These are phyloP conservation scores for Cynara cardunculus DNA, from an alignment of 129 eudicot genomes.

Conservation along the genomic window DNA sequence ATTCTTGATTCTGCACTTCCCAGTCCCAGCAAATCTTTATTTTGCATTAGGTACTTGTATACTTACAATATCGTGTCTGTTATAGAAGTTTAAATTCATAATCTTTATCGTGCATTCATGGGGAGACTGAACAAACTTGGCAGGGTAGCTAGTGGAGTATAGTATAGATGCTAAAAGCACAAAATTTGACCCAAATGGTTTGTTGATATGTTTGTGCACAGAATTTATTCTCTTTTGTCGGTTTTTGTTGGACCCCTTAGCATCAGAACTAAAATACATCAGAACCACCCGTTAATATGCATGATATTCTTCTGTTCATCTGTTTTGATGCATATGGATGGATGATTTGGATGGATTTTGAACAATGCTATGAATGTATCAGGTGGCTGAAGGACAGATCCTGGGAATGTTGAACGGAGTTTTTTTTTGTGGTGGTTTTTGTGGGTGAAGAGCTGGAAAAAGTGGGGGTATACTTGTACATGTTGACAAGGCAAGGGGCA, in stretches of 20 bases:
- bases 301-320: neutral
- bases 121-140: neutral
- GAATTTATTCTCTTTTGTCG: neutral
- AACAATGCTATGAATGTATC: slow-evolving; percentile 16
- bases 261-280: no score
- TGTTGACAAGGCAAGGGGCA: neutral
- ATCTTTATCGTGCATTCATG: neutral
- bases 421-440: neutral
- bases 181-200: neutral
- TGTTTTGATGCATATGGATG: neutral
- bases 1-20: slow-evolving; percentile 15
- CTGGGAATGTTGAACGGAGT: neutral
- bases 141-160: neutral
- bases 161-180: neutral
- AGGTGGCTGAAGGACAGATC: slow-evolving; percentile 15
- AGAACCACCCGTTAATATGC: neutral
- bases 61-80: slow-evolving; percentile 7
- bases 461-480: neutral
- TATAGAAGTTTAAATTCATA: neutral
- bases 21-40: neutral
- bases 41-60: slow-evolving; percentile 21
- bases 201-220: neutral
- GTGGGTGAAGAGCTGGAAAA: neutral
- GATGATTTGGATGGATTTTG: slow-evolving; percentile 1
- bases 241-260: no score